phyloP scores from a whole-genome alignment of 2,329 filamentous ascomycete species.

The Aureobasidium namibiae region DNA sequence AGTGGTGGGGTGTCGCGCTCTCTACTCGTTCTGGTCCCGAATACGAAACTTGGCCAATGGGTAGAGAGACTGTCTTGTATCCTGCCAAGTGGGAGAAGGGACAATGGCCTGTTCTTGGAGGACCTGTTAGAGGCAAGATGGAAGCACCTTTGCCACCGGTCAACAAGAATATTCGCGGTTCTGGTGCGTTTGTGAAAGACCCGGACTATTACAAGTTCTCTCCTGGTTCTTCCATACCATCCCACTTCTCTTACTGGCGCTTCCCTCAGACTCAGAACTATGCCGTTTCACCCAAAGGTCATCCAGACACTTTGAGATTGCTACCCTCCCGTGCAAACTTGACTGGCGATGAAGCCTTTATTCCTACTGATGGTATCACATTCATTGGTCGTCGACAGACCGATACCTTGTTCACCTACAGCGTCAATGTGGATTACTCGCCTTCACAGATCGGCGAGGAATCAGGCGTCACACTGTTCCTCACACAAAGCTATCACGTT shows the following conservation, averaged over 20 bases:
- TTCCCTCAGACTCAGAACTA: constrained; percentile 41
- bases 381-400: constrained; percentile 49
- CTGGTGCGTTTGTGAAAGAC: constrained; percentile 35
- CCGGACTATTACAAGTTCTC: constrained; percentile 42
- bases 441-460: constrained; percentile 37
- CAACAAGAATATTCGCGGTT: constrained; percentile 29
- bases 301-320: constrained; percentile 39
- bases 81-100: constrained; percentile 42
- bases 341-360: constrained; percentile 30
- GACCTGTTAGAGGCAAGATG: constrained; percentile 38
- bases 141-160: constrained; percentile 32
- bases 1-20: constrained; percentile 47
- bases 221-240: constrained; percentile 37
- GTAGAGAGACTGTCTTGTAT: constrained; percentile 44
- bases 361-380: constrained; percentile 40
- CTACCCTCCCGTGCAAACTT: constrained; percentile 45
- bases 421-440: constrained; percentile 38
- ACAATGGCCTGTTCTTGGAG: constrained; percentile 29
- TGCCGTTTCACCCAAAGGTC: constrained; percentile 35
- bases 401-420: constrained; percentile 47
- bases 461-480: constrained; percentile 45
- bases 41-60: constrained; percentile 43
- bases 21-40: constrained; percentile 37
- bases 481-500: constrained; percentile 47
- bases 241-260: constrained; percentile 50